Evolutionary conservation across 2,329 filamentous ascomycete genomes (phyloP).

Genomic region (Neonectria sp.): DNA sequence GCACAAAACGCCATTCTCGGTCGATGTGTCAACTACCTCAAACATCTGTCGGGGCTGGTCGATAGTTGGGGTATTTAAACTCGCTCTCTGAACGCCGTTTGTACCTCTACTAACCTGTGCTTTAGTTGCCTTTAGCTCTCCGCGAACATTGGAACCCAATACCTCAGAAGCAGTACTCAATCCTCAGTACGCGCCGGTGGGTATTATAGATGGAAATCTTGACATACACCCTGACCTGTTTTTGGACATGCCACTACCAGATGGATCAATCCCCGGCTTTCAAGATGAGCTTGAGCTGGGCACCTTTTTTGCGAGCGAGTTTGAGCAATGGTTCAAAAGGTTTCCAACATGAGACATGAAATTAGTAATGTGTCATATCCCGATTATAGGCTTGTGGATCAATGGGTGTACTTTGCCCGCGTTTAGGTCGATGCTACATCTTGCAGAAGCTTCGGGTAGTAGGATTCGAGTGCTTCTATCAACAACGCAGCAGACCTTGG

Average conservation of each 20-base stretch:
- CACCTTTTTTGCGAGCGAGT: conserved; percentile 23
- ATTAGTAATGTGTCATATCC: too few species aligned
- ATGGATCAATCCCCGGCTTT: background rate
- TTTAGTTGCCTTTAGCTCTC: background rate
- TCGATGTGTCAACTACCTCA: conserved; percentile 21
- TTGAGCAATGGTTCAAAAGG: conserved; percentile 22
- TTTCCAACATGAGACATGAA: background rate
- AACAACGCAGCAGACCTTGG: too few species aligned
- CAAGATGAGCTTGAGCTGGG: conserved; percentile 28
- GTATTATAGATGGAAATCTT: background rate
- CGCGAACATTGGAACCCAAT: background rate
- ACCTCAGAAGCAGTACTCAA: background rate
- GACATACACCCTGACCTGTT: conserved; percentile 7
- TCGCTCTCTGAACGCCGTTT: background rate
- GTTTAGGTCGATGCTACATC: too few species aligned
- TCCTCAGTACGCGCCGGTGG: background rate
- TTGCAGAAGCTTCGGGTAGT: too few species aligned
- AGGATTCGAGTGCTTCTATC: too few species aligned
- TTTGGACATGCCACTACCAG: background rate
- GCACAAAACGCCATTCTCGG: conserved; percentile 13
- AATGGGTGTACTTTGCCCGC: too few species aligned
- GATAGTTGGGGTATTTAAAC: conserved; percentile 12
- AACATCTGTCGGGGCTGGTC: conserved; percentile 2
- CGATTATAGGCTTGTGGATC: too few species aligned
- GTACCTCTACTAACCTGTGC: background rate